Evolutionary conservation across 805 yeast species (phyloP).

Genomic region (Candida corydali): DNA sequence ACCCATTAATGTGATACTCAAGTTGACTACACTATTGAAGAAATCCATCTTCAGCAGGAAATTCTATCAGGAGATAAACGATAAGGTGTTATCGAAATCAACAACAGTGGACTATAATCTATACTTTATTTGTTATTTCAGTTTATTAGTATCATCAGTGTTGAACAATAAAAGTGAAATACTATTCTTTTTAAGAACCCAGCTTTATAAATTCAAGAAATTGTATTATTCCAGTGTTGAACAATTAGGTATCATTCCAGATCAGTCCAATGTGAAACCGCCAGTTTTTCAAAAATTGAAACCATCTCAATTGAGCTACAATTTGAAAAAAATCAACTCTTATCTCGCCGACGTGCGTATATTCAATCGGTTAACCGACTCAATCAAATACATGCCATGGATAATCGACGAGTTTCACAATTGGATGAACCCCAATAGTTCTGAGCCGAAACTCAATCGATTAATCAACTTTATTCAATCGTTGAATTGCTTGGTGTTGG

Average conservation of each 20-base stretch:
- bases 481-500: constrained; percentile 36
- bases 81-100: constrained; percentile 30
- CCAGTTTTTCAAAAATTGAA: constrained; percentile 12
- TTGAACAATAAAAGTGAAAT: constrained; percentile 35
- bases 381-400: constrained; percentile 44
- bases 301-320: constrained; percentile 24
- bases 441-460: constrained; percentile 29
- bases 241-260: constrained; percentile 4
- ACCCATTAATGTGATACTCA: constrained; percentile 7
- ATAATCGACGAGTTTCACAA: constrained; percentile 35
- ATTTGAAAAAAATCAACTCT: constrained; percentile 31
- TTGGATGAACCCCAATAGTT: constrained; percentile 12
- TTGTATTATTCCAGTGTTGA: constrained; percentile 9
- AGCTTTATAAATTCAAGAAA: constrained; percentile 20
- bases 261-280: constrained; percentile 12
- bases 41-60: constrained; percentile 33
- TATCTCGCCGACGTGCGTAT: constrained; percentile 40
- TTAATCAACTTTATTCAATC: constrained; percentile 36
- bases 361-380: constrained; percentile 37
- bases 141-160: constrained; percentile 32
- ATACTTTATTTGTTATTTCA: constrained; percentile 41
- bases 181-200: constrained; percentile 22
- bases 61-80: constrained; percentile 39
- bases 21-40: constrained; percentile 22
- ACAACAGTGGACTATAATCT: constrained; percentile 35